phyloP scores from a whole-genome alignment of 192 early-diverging fungal species.

The Entomortierella lignicola region DNA sequence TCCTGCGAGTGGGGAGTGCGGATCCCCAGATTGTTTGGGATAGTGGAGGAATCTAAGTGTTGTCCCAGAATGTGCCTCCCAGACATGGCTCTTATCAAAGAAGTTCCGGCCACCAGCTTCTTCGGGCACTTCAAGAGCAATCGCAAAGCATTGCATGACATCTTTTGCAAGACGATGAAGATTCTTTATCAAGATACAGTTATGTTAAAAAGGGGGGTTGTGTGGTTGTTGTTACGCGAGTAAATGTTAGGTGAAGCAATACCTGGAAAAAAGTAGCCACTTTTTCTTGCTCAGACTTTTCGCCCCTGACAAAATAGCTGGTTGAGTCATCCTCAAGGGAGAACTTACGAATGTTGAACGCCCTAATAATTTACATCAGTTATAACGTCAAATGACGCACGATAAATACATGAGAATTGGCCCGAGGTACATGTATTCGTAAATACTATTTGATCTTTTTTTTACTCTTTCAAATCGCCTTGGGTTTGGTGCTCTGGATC shows the following conservation, averaged over 20 bases:
- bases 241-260: slow-evolving; percentile 1
- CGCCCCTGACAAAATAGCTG: slow-evolving; percentile 37
- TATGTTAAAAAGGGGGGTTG: too few relatives aligned
- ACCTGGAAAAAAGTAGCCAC: slow-evolving; percentile 52
- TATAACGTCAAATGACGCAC: too few relatives aligned
- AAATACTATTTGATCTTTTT: too few relatives aligned
- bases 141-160: slow-evolving; percentile 68
- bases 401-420: too few relatives aligned
- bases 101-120: slow-evolving; percentile 62
- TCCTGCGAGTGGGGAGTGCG: slow-evolving; percentile 61
- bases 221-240: too few relatives aligned
- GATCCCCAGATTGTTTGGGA: slow-evolving; percentile 60
- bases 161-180: slow-evolving; percentile 61
- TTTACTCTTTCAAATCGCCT: slow-evolving; percentile 75
- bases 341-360: slow-evolving; percentile 66
- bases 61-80: slow-evolving; percentile 56
- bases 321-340: slow-evolving; percentile 52
- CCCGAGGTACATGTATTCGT: too few relatives aligned
- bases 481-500: slow-evolving; percentile 61
- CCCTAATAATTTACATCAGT: slow-evolving; percentile 38
- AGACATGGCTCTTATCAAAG: slow-evolving; percentile 62
- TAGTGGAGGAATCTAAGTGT: slow-evolving; percentile 73
- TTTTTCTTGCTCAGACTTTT: slow-evolving; percentile 36
- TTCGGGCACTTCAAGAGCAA: slow-evolving; percentile 70
- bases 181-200: slow-evolving; percentile 28